A percentile compares a stretch with the other conserved stretches of the same genome.
These are phyloP conservation scores for Arabidopsis suecica DNA, from an alignment of 345 rosid genomes.

Conservation along the genomic window DNA sequence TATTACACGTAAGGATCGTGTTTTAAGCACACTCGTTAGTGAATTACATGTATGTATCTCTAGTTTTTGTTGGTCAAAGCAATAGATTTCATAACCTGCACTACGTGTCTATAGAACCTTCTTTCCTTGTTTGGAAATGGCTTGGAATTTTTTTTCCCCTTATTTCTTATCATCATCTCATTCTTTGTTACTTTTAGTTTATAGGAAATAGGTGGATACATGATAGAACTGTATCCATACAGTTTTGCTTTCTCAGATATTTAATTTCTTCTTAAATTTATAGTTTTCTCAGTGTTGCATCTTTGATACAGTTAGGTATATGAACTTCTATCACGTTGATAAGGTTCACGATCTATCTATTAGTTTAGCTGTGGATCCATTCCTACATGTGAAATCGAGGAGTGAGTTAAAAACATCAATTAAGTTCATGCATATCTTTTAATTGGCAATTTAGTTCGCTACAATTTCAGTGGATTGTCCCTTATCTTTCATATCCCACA, in stretches of 20 bases:
- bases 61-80: slow-evolving; percentile 17
- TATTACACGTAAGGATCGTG: slow-evolving; percentile 15
- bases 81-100: not conserved
- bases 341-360: slow-evolving; percentile 10
- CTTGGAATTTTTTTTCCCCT: slow-evolving; percentile 7
- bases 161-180: slow-evolving; percentile 2
- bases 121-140: slow-evolving; percentile 15
- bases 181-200: slow-evolving; percentile 14
- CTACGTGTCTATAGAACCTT: slow-evolving; percentile 24
- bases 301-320: slow-evolving; percentile 14
- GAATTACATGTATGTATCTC: not conserved
- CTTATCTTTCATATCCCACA: slow-evolving; percentile 39
- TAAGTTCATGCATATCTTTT: slow-evolving; percentile 20
- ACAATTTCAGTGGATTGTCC: slow-evolving; percentile 16
- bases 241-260: slow-evolving; percentile 1
- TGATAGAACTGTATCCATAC: slow-evolving; percentile 9
- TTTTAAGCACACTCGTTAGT: slow-evolving; percentile 21
- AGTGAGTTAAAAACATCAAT: slow-evolving; percentile 22
- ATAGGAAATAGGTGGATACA: slow-evolving; percentile 6
- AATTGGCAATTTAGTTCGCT: slow-evolving; percentile 15
- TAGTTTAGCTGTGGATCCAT: slow-evolving; percentile 18
- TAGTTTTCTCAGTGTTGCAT: slow-evolving; percentile 3
- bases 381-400: slow-evolving; percentile 1
- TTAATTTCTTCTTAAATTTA: not conserved
- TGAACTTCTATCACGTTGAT: slow-evolving; percentile 18